Evolutionary conservation across 768 basidiomycete genomes (phyloP), one percentile per base, ranked within the genome.

Genomic region (Exsudoporus frostii): DNA sequence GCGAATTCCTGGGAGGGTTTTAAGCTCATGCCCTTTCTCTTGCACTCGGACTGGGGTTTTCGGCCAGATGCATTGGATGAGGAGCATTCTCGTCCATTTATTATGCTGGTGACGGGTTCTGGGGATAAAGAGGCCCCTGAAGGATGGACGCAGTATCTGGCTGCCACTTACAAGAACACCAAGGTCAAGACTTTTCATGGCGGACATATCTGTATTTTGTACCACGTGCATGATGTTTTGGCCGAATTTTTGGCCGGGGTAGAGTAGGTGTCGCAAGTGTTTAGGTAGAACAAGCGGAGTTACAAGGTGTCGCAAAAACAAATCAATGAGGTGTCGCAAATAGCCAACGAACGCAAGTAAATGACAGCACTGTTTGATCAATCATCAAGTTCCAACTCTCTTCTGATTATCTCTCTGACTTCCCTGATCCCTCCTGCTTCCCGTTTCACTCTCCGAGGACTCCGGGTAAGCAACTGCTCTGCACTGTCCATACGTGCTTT

Each of bases 401-500:
- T 75, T 61, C 88, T 79, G 64, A 92, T 88, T 62, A 89, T 85
- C 70, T 92, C 90, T 52, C 90, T 74, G 30, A 92, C 90, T 66
- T 88, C 81, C 36, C 90, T 78, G 59, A 92, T 74, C 0, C 90
- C 88, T 30, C 89, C 86, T 6, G 73, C 78, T 62, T 90, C 88
- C 25, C 75, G 77, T 64, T 83, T 86, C 33, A 92, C 84, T 54
- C 81, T 74, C 51, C 80, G 81, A 7, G 90, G 90, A 67, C 90
- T 92, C 43, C 89, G 76, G 25, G 76, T 82, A 15, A 83, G 68
- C 19, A 90, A 61, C 66, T 84, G 83, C 53, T 79, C 71, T 20
- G 78, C 82, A 57, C 83, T 87, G 50, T 85, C 80, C 49, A 81
- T 67, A 60, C 78, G 82, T n/a, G 71, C 67, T 48, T 73, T 62